Conservation (phyloP, 257 asterid species). For the Rehmannia glutinosa region DNA sequence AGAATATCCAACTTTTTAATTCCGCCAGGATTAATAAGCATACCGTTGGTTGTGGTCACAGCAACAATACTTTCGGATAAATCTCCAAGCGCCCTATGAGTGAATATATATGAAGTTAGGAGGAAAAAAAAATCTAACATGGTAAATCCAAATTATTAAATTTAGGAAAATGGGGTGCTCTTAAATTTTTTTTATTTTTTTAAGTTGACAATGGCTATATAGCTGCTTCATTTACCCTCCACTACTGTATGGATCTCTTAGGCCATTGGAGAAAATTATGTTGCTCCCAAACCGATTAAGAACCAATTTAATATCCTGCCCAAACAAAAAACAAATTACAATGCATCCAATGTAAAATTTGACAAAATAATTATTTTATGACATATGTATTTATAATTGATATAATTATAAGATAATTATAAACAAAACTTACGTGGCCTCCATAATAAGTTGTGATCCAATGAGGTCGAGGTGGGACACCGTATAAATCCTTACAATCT, state of each 20-base stretch:
- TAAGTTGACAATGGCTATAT: no score
- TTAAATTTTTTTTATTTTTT: no score
- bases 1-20: no score
- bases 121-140: background rate
- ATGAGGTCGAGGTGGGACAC: slow-evolving; percentile 51
- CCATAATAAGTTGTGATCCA: slow-evolving; percentile 48
- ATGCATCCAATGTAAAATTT: no score
- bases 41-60: slow-evolving; percentile 46
- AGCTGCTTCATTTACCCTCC: no score
- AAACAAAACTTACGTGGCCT: slow-evolving; percentile 39
- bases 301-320: slow-evolving; percentile 46
- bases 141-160: background rate
- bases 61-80: slow-evolving; percentile 43
- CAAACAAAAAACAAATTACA: background rate
- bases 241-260: slow-evolving; percentile 51
- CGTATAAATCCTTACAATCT: slow-evolving; percentile 21
- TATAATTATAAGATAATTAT: no score
- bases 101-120: background rate
- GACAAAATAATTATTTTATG: slow-evolving; percentile 9
- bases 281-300: slow-evolving; percentile 50
- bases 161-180: background rate
- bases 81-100: slow-evolving; percentile 36
- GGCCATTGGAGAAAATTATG: slow-evolving; percentile 62
- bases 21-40: background rate
- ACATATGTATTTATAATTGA: no score